phyloP scores from a whole-genome alignment of 2,329 filamentous ascomycete species.

The Talaromyces sp. region DNA sequence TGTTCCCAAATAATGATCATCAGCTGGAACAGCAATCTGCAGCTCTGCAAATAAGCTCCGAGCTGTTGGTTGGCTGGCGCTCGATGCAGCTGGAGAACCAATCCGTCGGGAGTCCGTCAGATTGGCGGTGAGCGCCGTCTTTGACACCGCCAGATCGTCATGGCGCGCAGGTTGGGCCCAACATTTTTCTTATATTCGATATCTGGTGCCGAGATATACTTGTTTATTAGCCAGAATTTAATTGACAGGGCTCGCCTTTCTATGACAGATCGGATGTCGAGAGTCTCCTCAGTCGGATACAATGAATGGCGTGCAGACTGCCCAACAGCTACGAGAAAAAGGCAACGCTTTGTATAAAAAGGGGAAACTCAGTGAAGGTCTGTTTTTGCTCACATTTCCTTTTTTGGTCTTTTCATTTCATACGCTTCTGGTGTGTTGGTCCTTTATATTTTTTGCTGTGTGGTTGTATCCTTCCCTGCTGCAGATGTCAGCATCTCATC shows the following conservation, averaged over 20 bases:
- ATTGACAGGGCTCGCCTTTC: not conserved
- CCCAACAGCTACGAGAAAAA: conserved; percentile 2
- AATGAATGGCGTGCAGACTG: conserved; percentile 3
- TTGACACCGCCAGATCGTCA: not conserved
- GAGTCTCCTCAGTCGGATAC: not conserved
- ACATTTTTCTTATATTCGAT: not conserved
- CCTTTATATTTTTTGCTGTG: not conserved
- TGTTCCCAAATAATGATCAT: no score
- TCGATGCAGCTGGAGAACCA: not conserved
- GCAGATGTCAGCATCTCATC: not conserved
- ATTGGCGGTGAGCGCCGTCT: not conserved
- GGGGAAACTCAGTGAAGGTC: conserved; percentile 11
- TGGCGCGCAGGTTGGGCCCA: not conserved
- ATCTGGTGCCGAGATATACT: not conserved
- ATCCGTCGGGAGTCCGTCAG: not conserved
- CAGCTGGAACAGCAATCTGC: not conserved
- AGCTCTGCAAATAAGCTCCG: not conserved
- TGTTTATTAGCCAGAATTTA: not conserved
- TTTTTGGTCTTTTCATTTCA: not conserved
- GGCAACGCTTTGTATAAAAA: conserved; percentile 11
- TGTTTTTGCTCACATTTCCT: not conserved
- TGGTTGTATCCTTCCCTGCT: not conserved
- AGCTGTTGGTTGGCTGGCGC: not conserved
- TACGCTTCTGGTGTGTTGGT: not conserved
- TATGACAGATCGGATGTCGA: not conserved